Percentiles rank a stretch among this genome's conserved stretches.
phyloP scores from a whole-genome alignment of 2,329 filamentous ascomycete species.

The Calonectria hawksworthii region DNA sequence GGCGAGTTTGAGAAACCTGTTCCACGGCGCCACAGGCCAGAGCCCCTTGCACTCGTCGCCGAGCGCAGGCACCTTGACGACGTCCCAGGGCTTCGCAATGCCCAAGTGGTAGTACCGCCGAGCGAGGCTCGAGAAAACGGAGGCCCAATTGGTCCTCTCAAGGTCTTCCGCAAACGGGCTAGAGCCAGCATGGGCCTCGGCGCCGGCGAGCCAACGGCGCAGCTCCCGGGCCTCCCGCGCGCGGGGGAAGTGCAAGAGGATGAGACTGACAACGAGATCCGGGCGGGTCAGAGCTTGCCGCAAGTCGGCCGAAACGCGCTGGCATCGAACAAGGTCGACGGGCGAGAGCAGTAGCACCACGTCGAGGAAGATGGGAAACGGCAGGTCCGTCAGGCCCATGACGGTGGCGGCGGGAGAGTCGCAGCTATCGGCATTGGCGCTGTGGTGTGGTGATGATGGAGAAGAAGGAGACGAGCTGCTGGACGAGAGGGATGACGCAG shows the following conservation, averaged over 20 bases:
- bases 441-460: not conserved
- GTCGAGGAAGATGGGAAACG: constrained; percentile 71
- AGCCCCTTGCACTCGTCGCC: constrained; percentile 36
- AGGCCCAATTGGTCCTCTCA: constrained; percentile 53
- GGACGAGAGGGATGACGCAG: not conserved
- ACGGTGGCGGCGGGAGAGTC: constrained; percentile 39
- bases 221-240: constrained; percentile 66
- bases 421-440: not conserved
- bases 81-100: constrained; percentile 59
- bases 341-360: constrained; percentile 64
- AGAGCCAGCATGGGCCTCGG: not conserved
- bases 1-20: constrained; percentile 58
- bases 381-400: constrained; percentile 59
- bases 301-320: constrained; percentile 66
- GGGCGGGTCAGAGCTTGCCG: constrained; percentile 63
- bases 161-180: constrained; percentile 22
- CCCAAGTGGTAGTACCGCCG: constrained; percentile 68
- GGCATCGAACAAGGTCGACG: constrained; percentile 64
- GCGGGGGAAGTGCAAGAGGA: constrained; percentile 66
- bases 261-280: constrained; percentile 60
- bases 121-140: constrained; percentile 63
- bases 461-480: not conserved
- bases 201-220: constrained; percentile 28
- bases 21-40: constrained; percentile 60
- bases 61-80: constrained; percentile 33